phyloP scores from a whole-genome alignment of 371 early-diverging fungal genomes.

The Vairimorpha ceranae region DNA sequence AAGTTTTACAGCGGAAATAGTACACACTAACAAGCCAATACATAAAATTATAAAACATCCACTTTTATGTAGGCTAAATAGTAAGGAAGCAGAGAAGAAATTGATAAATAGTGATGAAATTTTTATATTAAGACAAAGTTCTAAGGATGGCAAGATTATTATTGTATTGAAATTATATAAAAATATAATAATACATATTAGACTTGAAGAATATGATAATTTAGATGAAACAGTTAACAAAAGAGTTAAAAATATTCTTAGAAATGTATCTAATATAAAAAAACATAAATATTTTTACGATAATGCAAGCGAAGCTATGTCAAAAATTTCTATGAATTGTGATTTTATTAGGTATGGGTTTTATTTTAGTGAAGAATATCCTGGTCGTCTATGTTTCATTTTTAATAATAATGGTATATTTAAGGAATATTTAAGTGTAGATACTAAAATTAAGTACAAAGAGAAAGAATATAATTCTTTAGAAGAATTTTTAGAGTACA shows the following conservation, averaged over 20 bases:
- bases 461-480: slow-evolving; percentile 27
- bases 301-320: slow-evolving; percentile 6
- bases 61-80: slow-evolving; percentile 22
- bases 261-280: slow-evolving; percentile 23
- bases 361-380: slow-evolving; percentile 37
- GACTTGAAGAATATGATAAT: slow-evolving; percentile 26
- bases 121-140: slow-evolving; percentile 19
- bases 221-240: slow-evolving; percentile 41
- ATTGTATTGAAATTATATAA: slow-evolving; percentile 13
- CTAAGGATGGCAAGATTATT: slow-evolving; percentile 5
- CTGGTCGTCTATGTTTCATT: slow-evolving; percentile 38
- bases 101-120: slow-evolving; percentile 8
- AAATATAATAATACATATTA: slow-evolving; percentile 18
- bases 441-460: slow-evolving; percentile 33
- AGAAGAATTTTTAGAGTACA: slow-evolving; percentile 44
- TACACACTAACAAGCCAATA: background rate
- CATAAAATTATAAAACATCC: slow-evolving; percentile 33
- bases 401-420: slow-evolving; percentile 11
- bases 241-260: slow-evolving; percentile 12
- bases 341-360: slow-evolving; percentile 38
- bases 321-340: slow-evolving; percentile 9
- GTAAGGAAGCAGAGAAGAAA: slow-evolving; percentile 16
- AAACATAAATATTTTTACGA: slow-evolving; percentile 38
- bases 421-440: slow-evolving; percentile 37
- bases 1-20: slow-evolving; percentile 33